A percentile compares a stretch with the other conserved stretches of the same genome.
Evolutionary conservation across 805 yeast species (phyloP).

Genomic region (Candida maris): DNA sequence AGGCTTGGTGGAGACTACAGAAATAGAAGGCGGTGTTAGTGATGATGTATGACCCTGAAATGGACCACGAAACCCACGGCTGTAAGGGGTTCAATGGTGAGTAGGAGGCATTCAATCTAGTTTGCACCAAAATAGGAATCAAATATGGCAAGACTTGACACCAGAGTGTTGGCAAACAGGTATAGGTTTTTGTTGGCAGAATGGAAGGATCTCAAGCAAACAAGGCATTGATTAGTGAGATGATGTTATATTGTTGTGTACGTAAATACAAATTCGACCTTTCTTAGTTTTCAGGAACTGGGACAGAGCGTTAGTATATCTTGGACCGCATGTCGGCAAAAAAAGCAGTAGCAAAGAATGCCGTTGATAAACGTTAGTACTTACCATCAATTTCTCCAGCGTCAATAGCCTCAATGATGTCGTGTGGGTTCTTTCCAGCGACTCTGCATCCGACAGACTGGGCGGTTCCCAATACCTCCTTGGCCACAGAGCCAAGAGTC

Average conservation of each 20-base stretch:
- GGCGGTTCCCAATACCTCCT: constrained; percentile 99
- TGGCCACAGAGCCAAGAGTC: constrained; percentile 92
- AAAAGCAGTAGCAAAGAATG: not conserved
- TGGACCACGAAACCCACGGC: constrained; percentile 60
- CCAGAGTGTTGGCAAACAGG: constrained; percentile 93
- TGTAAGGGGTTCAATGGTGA: constrained; percentile 49
- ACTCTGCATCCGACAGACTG: constrained; percentile 99
- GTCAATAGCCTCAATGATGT: constrained; percentile 96
- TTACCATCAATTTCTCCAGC: constrained; percentile 90
- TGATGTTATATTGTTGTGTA: constrained; percentile 24
- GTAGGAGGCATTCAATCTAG: constrained; percentile 70
- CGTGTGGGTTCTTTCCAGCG: constrained; percentile 99
- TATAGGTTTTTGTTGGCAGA: no score
- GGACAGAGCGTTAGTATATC: constrained; percentile 8
- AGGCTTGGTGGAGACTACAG: no score
- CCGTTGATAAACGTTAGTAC: constrained; percentile 26
- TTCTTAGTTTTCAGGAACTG: constrained; percentile 69
- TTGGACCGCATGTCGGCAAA: constrained; percentile 1
- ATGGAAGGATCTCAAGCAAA: not conserved
- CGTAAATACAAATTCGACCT: constrained; percentile 24
- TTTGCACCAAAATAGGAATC: constrained; percentile 91
- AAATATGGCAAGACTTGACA: constrained; percentile 61
- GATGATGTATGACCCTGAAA: constrained; percentile 52
- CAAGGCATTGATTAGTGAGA: constrained; percentile 25
- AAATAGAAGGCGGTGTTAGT: not conserved